Percentiles rank a stretch among this genome's conserved stretches.
phyloP scores from a whole-genome alignment of 805 yeast genomes.

The Suhomyces sp. region DNA sequence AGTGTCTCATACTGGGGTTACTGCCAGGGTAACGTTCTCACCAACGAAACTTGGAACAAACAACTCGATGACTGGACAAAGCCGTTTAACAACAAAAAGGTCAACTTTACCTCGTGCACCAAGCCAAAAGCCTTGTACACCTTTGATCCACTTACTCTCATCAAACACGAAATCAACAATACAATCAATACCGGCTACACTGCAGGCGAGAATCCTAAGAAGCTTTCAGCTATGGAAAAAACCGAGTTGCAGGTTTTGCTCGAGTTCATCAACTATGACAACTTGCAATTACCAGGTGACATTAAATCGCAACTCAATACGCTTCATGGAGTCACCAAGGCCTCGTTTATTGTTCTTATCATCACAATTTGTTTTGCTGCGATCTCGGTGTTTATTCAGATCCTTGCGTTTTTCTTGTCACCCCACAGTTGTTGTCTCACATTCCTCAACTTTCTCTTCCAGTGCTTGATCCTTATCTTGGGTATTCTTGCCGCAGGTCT shows the following conservation, averaged over 20 bases:
- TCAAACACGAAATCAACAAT: slow-evolving; percentile 31
- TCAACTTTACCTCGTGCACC: slow-evolving; percentile 49
- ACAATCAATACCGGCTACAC: slow-evolving; percentile 21
- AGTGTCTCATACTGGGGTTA: slow-evolving; percentile 43
- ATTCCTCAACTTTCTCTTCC: slow-evolving; percentile 43
- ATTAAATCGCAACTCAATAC: slow-evolving; percentile 45
- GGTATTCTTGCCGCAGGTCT: slow-evolving; percentile 50
- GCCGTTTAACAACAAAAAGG: slow-evolving; percentile 22
- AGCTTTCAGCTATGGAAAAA: slow-evolving; percentile 11
- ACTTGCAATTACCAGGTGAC: slow-evolving; percentile 51
- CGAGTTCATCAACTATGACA: slow-evolving; percentile 24
- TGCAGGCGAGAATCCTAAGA: slow-evolving; percentile 19
- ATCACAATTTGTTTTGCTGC: slow-evolving; percentile 31
- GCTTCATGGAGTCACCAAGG: slow-evolving; percentile 48
- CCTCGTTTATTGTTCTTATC: slow-evolving; percentile 50
- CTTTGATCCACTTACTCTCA: slow-evolving; percentile 48
- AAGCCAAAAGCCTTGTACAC: slow-evolving; percentile 52
- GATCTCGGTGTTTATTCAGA: slow-evolving; percentile 49
- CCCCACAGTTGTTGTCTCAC: slow-evolving; percentile 46
- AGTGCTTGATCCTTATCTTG: slow-evolving; percentile 44
- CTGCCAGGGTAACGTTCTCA: slow-evolving; percentile 29
- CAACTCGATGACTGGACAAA: slow-evolving; percentile 3
- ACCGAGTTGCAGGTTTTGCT: slow-evolving; percentile 19
- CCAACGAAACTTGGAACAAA: slow-evolving; percentile 2
- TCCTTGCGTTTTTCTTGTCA: slow-evolving; percentile 37